phyloP scores from a whole-genome alignment of 2,329 filamentous ascomycete species.

The Westerdykella aurantiaca region DNA sequence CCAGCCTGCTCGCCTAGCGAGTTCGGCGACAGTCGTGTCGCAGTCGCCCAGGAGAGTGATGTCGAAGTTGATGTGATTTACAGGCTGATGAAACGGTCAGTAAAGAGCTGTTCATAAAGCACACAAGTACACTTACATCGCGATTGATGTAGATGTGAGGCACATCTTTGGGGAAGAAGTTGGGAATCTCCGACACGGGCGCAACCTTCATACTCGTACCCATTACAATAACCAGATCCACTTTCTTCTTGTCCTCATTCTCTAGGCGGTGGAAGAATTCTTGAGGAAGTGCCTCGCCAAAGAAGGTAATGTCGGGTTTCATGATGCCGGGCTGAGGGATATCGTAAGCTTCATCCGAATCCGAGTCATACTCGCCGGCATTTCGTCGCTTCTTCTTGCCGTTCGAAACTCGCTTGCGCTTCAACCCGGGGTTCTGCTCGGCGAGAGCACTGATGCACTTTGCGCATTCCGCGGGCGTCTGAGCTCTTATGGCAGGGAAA shows the following conservation, averaged over 20 bases:
- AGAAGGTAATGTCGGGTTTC: conserved; percentile 98
- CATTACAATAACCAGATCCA: conserved; percentile 90
- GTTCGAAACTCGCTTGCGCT: conserved; percentile 50
- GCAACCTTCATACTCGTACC: conserved; percentile 94
- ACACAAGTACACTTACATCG: conserved; percentile 46
- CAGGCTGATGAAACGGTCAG: conserved; percentile 48
- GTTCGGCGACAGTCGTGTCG: conserved; percentile 80
- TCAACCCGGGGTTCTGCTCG: conserved; percentile 44
- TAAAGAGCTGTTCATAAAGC: conserved; percentile 3
- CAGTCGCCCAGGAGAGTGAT: conserved; percentile 95
- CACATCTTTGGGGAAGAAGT: conserved; percentile 68
- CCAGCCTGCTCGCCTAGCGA: conserved; percentile 80
- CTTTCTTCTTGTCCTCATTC: conserved; percentile 70
- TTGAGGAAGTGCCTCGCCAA: conserved; percentile 82
- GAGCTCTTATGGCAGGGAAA: conserved; percentile 70
- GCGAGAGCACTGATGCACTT: conserved; percentile 57
- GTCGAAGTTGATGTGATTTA: conserved; percentile 89
- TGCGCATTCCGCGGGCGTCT: conserved; percentile 71
- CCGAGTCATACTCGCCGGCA: conserved; percentile 49
- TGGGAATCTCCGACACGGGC: conserved; percentile 86
- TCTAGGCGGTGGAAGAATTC: conserved; percentile 75
- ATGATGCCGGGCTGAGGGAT: conserved; percentile 71
- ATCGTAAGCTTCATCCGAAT: conserved; percentile 57
- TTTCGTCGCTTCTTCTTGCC: conserved; percentile 45
- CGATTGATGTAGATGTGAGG: conserved; percentile 89